Base-by-base conservation (phyloP, 441 rosid genomes). In the Biscutella laevigata region DNA sequence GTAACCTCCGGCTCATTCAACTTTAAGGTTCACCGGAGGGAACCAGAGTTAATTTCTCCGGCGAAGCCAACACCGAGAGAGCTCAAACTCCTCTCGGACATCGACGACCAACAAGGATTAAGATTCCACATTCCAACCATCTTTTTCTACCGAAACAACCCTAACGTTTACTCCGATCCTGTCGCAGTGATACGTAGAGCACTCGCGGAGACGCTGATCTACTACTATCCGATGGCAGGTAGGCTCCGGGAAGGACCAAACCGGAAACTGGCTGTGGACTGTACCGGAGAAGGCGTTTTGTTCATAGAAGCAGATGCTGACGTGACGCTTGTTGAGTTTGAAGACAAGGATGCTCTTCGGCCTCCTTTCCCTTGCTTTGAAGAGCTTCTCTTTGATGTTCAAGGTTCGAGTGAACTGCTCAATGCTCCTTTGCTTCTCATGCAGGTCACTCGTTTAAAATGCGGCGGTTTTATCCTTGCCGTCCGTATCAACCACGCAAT, bases 321-420 rank as follows among this genome's bases (percentile, higher is more conserved):
- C 35, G 64, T 71, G 17, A 21, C 45, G n/a, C 51, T 75, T 19
- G 26, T 1, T 16, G 66, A 66, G 46, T 59, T 82, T 35, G 81
- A 78, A 2, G 54, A 56, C 2, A 34, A 25, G 4, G 74, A 76
- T 57, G 57, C 34, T 4, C 76, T 83, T 59, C 62, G 40, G 9
- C 91, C 87, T 51, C 91, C 83, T 0, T 77, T 80, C 55, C 81
- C 85, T 16, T 66, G 84, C 60, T 57, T 67, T 7, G 76, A 75
- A 15, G 77, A 81, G 48, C 78, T 83, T 5, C 69, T 83, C 0
- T 75, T 57, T 42, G 74, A 81, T 15, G 62, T 75, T 1, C 63
- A 77, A 9, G 79, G 71, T 20, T 74, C 88, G 2, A 13, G 22
- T 25, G 78, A 51, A 7, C 44, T 79, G 13, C 53, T 82, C 1